Percentiles rank a stretch among this genome's conserved stretches.
Evolutionary conservation across 257 asterid species (phyloP).

Genomic region (Ballota nigra): DNA sequence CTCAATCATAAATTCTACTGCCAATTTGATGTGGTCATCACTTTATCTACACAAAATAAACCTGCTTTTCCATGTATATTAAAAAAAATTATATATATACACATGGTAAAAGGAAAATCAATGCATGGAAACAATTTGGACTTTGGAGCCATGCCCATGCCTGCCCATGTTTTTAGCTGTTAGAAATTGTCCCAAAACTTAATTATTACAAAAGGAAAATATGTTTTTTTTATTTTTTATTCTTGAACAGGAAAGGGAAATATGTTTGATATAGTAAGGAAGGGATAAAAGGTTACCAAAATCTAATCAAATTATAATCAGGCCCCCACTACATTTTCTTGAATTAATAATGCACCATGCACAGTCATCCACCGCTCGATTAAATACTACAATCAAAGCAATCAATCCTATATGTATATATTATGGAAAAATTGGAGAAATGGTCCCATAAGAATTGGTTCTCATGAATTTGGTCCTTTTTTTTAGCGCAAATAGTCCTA

Average conservation of each 20-base stretch:
- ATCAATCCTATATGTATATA: no score
- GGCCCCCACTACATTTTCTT: background rate
- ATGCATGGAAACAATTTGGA: background rate
- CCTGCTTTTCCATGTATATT: conserved; percentile 6
- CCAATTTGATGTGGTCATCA: conserved; percentile 11
- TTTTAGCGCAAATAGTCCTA: no score
- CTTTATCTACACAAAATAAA: conserved; percentile 12
- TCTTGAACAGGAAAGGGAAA: no score
- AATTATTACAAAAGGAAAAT: background rate
- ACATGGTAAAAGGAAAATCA: background rate
- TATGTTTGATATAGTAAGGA: no score
- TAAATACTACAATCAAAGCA: no score
- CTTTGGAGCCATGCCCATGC: background rate
- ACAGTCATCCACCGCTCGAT: no score
- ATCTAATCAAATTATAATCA: background rate
- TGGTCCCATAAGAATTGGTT: no score
- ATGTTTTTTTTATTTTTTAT: no score
- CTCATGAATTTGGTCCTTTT: no score
- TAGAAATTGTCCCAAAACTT: background rate
- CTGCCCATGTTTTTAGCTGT: conserved; percentile 6
- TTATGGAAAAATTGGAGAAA: no score
- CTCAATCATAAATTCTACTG: conserved; percentile 18
- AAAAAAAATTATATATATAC: background rate
- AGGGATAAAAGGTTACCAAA: background rate
- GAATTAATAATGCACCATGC: background rate